Evolutionary conservation across 176 grass and related monocot genomes (phyloP).

Genomic region (Poa pratensis): DNA sequence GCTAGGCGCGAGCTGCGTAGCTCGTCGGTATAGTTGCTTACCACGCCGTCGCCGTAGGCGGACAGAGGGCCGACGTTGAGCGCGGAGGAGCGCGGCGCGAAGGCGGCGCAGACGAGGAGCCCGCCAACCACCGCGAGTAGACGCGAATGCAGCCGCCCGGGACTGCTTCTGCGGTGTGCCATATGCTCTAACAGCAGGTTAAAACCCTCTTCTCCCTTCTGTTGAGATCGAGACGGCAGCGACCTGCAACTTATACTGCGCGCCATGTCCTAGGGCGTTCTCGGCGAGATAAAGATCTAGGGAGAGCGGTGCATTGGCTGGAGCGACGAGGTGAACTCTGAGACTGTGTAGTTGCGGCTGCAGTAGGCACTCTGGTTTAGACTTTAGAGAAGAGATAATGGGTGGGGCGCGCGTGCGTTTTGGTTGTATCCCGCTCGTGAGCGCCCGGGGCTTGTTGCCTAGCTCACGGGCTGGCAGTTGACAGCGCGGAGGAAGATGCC

Average conservation of each 20-base stretch:
- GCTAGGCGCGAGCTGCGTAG: background rate
- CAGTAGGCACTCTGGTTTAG: background rate
- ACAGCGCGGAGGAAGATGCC: slow-evolving; percentile 21
- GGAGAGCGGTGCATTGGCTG: slow-evolving; percentile 20
- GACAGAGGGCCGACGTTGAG: slow-evolving; percentile 78
- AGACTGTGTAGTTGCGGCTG: slow-evolving; percentile 12
- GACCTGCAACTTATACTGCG: slow-evolving; percentile 8
- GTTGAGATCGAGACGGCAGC: background rate
- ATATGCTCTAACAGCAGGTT: background rate
- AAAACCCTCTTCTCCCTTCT: background rate
- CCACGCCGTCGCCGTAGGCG: slow-evolving; percentile 44
- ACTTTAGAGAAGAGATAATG: slow-evolving; percentile 18
- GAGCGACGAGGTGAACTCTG: slow-evolving; percentile 4
- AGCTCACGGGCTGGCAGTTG: slow-evolving; percentile 36
- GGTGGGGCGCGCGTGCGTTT: slow-evolving; percentile 13
- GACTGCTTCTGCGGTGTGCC: background rate
- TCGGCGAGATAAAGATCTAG: slow-evolving; percentile 18
- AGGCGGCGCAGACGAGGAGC: slow-evolving; percentile 11
- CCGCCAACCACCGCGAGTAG: background rate
- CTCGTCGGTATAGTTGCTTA: slow-evolving; percentile 40
- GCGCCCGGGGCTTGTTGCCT: slow-evolving; percentile 21
- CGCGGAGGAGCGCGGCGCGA: slow-evolving; percentile 50
- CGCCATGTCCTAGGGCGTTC: background rate
- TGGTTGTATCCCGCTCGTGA: slow-evolving; percentile 52
- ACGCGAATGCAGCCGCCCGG: slow-evolving; percentile 3